Percentiles rank a stretch among this genome's conserved stretches.
Evolutionary conservation across 2,329 filamentous ascomycete species (phyloP).

Genomic region (Pseudocercospora macadamiae): DNA sequence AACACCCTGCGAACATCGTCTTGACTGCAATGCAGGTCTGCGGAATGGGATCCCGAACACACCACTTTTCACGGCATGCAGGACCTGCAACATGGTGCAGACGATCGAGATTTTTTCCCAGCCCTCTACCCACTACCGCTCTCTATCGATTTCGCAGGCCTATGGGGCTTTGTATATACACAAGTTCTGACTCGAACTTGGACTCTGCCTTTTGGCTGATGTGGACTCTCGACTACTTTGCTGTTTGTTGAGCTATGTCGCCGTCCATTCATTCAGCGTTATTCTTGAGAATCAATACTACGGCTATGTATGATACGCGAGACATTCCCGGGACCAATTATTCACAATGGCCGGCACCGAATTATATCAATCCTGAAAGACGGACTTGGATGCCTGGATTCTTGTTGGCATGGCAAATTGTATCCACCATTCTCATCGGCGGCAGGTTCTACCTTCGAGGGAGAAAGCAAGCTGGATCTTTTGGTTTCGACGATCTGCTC

Average conservation of each 20-base stretch:
- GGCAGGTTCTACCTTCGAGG: slow-evolving; percentile 28
- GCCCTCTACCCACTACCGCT: neutral
- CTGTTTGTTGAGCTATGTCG: neutral
- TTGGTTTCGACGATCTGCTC: slow-evolving; percentile 30
- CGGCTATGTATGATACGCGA: neutral
- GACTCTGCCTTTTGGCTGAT: neutral
- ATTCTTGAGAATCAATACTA: neutral
- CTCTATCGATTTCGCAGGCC: neutral
- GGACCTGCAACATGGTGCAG: neutral
- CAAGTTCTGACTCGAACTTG: neutral
- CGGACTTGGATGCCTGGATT: slow-evolving; percentile 32
- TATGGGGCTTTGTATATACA: neutral
- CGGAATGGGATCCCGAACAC: neutral
- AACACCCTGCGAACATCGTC: neutral
- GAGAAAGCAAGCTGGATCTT: slow-evolving; percentile 26
- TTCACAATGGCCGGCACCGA: slow-evolving; percentile 14
- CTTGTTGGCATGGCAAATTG: slow-evolving; percentile 25
- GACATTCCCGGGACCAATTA: neutral
- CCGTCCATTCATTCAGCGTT: neutral
- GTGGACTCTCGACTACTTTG: neutral
- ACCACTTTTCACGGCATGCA: neutral
- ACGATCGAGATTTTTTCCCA: neutral
- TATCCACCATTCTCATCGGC: slow-evolving; percentile 24
- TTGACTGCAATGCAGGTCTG: slow-evolving; percentile 2
- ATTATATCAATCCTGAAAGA: slow-evolving; percentile 22